These are phyloP conservation scores for Hydrangea macrophylla DNA, from an alignment of 148 eudicot genomes.

Conservation along the genomic window DNA sequence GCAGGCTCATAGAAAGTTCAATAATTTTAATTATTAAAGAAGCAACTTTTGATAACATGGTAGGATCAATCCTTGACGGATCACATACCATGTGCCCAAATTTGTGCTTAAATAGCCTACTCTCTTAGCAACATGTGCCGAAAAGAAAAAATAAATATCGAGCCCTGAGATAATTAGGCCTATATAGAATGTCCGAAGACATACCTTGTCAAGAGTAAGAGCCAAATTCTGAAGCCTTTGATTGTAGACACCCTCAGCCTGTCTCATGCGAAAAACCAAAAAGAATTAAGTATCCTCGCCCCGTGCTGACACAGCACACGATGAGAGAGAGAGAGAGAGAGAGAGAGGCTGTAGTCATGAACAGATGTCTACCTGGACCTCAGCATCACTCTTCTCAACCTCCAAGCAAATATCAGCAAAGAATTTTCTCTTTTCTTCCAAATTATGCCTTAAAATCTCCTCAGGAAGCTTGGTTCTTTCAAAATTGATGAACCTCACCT, in stretches of 20 bases:
- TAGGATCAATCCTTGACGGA: not conserved
- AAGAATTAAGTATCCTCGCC: conserved; percentile 7
- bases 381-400: conserved; percentile 90
- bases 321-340: not conserved
- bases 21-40: not conserved
- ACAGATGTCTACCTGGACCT: conserved; percentile 75
- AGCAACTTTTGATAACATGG: not conserved
- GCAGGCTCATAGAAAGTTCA: not conserved
- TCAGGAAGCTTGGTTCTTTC: conserved; percentile 90
- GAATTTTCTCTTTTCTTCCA: conserved; percentile 89
- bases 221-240: conserved; percentile 98
- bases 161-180: not conserved
- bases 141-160: not conserved
- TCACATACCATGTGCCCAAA: not conserved
- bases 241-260: conserved; percentile 98
- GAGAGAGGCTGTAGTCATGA: not conserved
- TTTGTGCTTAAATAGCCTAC: not conserved
- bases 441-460: conserved; percentile 74
- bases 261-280: conserved; percentile 19
- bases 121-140: not conserved
- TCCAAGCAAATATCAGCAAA: conserved; percentile 62
- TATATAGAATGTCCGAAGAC: not conserved
- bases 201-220: conserved; percentile 95
- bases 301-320: not conserved
- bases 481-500: conserved; percentile 91